These are phyloP conservation scores for Leccinum pachyderme DNA, from an alignment of 1,284 basidiomycete genomes.

Conservation along the genomic window DNA sequence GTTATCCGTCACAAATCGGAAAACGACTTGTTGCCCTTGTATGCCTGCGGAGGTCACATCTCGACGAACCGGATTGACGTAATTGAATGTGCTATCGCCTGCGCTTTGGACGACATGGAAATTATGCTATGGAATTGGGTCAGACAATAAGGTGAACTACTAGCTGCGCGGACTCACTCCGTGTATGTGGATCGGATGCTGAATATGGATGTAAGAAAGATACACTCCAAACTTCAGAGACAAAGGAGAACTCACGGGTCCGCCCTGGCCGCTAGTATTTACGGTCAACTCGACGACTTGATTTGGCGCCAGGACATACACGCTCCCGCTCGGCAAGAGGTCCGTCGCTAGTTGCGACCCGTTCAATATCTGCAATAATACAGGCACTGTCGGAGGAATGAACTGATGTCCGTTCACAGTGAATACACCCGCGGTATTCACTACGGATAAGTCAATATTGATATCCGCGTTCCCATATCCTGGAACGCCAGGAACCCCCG, in stretches of 20 bases:
- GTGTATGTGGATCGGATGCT: constrained; percentile 44
- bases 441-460: constrained; percentile 22
- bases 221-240: not conserved
- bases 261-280: constrained; percentile 7
- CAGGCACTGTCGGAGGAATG: constrained; percentile 31
- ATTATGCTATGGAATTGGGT: constrained; percentile 25
- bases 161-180: constrained; percentile 31
- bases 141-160: constrained; percentile 5
- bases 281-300: constrained; percentile 36
- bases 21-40: constrained; percentile 27
- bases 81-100: constrained; percentile 34
- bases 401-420: constrained; percentile 23
- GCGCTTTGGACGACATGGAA: constrained; percentile 37
- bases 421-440: constrained; percentile 17
- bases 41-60: constrained; percentile 32
- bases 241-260: constrained; percentile 17
- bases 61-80: constrained; percentile 38
- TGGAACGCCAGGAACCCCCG: constrained; percentile 34
- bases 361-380: constrained; percentile 37
- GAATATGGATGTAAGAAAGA: constrained; percentile 1
- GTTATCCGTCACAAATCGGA: constrained; percentile 39
- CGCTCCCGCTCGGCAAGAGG: constrained; percentile 30
- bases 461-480: constrained; percentile 33
- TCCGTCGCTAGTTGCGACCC: constrained; percentile 29
- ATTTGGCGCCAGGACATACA: constrained; percentile 31